Percentiles rank a stretch among this genome's conserved stretches.
phyloP scores from a whole-genome alignment of 768 basidiomycete species.

The Auriculariales sp. region DNA sequence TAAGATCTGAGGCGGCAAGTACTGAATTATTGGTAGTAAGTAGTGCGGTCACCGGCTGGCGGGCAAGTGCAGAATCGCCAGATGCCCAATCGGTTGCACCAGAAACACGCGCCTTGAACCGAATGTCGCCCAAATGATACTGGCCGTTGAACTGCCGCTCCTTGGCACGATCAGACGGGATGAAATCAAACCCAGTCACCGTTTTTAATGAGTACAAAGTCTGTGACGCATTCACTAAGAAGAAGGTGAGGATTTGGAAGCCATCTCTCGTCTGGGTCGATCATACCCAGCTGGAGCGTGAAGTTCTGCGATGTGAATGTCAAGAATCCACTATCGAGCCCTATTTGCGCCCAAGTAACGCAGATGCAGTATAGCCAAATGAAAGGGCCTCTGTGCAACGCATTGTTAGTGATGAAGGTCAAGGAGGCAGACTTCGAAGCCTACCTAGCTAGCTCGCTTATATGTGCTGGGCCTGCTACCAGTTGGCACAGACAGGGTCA shows the following conservation, averaged over 20 bases:
- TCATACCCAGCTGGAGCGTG: constrained; percentile 30
- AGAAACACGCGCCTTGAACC: constrained; percentile 31
- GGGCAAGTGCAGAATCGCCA: constrained; percentile 30
- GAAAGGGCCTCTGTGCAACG: too few species aligned
- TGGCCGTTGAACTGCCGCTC: constrained; percentile 30
- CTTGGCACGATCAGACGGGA: constrained; percentile 35
- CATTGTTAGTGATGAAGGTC: too few species aligned
- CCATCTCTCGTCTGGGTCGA: too few species aligned
- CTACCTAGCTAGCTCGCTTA: too few species aligned
- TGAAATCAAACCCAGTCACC: constrained; percentile 45
- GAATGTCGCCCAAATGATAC: constrained; percentile 42
- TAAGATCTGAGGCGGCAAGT: constrained; percentile 34
- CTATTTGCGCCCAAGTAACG: too few species aligned
- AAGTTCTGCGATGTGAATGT: constrained; percentile 31
- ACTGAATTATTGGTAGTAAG: too few species aligned
- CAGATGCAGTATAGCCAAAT: too few species aligned
- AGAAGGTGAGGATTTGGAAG: constrained; percentile 41
- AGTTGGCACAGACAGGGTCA: too few species aligned
- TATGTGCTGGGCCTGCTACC: too few species aligned
- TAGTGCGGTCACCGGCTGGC: constrained; percentile 24
- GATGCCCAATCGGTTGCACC: constrained; percentile 34
- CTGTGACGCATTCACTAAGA: too few species aligned
- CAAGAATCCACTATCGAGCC: constrained; percentile 31
- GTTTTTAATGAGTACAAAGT: too few species aligned
- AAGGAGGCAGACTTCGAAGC: too few species aligned